Base-by-base conservation (phyloP, 805 yeast genomes). In the Ogataea philodendri region DNA sequence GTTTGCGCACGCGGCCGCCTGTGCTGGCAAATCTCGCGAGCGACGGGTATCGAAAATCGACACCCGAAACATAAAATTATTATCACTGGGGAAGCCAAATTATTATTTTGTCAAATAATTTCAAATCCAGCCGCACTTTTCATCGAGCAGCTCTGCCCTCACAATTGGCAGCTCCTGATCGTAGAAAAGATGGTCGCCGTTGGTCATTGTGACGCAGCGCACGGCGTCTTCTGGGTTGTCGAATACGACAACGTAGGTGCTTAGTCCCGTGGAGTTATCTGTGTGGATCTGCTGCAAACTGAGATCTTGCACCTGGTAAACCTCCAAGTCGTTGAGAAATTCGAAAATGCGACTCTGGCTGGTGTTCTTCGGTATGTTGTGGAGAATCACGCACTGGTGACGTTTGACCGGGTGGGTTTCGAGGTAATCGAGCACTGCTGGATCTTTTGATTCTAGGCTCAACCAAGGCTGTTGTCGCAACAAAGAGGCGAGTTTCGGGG, bases 201-300 rank as follows among this genome's bases (percentile, higher is more conserved):
- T 76, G 48, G 64, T 69, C 42, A 70, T 69, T 9, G 72, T 54
- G 4, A 70, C 72, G 51, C 80, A 81, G 26, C 76, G 56, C 13
- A 41, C 44, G 2, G 85, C 79, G 38, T 74, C 75, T 3, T 51
- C 41, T 2, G 46, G 39, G 42, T 69, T 64, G 10, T 62, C 62
- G 46, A 81, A 81, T 14, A 65, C 55, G 3, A 76, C 54, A 7
- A 76, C 50, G 45, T 63, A 66, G 2, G 57, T 43, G 5, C 54
- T 46, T 1, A 42, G 21, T 5, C 41, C 37, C 1, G 44, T 24
- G 3, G 14, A 22, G n/a, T 31, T 19, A 26, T 46, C 46, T 0
- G 41, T 36, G 13, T 22, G 26, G 4, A 44, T 27, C 15, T 45
- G 38, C 33, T 64, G 67, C 30, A 76, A 57, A 5, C 67, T 67